A percentile compares a stretch with the other conserved stretches of the same genome.
phyloP scores from a whole-genome alignment of 78 protist genomes.

The Dictyostelium capitatum region DNA sequence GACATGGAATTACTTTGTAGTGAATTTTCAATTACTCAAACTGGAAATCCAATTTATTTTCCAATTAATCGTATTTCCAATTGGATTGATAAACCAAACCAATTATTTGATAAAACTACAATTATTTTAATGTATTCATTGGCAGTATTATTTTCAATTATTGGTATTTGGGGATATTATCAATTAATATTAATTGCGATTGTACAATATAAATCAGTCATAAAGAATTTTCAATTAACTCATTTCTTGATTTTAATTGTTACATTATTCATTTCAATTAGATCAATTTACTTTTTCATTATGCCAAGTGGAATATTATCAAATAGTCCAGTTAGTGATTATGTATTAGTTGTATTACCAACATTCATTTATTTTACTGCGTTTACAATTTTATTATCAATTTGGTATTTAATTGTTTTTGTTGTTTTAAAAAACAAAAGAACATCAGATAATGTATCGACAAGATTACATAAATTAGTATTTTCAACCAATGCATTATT shows the following conservation, averaged over 20 bases:
- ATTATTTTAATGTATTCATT: not conserved
- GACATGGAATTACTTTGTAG: no score
- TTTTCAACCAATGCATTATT: not conserved
- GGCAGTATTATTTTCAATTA: not conserved
- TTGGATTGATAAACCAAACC: not conserved
- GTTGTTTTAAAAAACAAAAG: not conserved
- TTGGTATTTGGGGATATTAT: not conserved
- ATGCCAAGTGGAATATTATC: not conserved
- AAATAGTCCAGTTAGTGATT: not conserved
- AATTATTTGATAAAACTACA: not conserved
- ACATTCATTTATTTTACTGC: slow-evolving; percentile 18
- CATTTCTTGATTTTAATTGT: no score
- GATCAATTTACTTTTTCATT: no score
- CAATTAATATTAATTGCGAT: not conserved
- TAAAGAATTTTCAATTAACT: no score
- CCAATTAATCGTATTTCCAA: no score
- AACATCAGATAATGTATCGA: no score
- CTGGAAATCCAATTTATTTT: no score
- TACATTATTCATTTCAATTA: no score
- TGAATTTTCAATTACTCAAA: no score
- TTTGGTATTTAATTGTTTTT: not conserved
- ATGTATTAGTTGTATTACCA: slow-evolving; percentile 11
- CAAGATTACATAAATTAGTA: not conserved
- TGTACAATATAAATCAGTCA: no score
- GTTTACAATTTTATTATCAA: not conserved